Evolutionary conservation across 2,329 filamentous ascomycete species (phyloP), one percentile per base, ranked within the genome.

Genomic region (Geoglossum cookeanum): DNA sequence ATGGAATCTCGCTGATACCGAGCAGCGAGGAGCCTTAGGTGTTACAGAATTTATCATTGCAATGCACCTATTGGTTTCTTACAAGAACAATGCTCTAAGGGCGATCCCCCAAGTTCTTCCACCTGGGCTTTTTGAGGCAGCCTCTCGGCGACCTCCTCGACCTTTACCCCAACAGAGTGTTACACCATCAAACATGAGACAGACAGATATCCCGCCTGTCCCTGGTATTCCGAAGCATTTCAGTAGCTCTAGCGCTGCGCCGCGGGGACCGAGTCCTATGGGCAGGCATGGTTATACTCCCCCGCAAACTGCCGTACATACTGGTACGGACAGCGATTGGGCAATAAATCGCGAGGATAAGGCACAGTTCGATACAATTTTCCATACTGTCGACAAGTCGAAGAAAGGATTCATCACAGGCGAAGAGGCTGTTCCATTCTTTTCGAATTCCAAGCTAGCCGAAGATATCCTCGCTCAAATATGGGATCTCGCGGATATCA

Each of bases 401-500:
- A 85, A 84, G 60, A 81, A 81, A 64, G 92, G 92, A 0, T 86
- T 80, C 64, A 91, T 98, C 62, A 94, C 84, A 35, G 92, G 92
- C 62, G 91, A 97, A 64, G 89, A 97, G 69, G 92, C 91, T 1
- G 92, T 97, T 7, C 78, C 81, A 7, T 98, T 97, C 71, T 87
- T 98, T 69, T 91, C 86, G 67, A 89, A 95, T 69, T 95, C 91
- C 0, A 85, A 87, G 58, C 76, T 98, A 13, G 80, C 87, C 0
- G 91, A 97, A 67, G 91, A 96, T 64, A 81, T 80, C 8, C 75
- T 98, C 56, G 92, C 92, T 33, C 87, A 94, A 64, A 94, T 98
- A 61, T 98, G 92, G 92, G 92, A 98, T 68, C 79, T 98, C 33
- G 85, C 92, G 13, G 92, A 98, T 70, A 88, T 96, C 69, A 88